Evolutionary conservation across 2,329 filamentous ascomycete genomes (phyloP), one percentile per base, ranked within the genome.

Genomic region (Berkeleyomyces basicola): DNA sequence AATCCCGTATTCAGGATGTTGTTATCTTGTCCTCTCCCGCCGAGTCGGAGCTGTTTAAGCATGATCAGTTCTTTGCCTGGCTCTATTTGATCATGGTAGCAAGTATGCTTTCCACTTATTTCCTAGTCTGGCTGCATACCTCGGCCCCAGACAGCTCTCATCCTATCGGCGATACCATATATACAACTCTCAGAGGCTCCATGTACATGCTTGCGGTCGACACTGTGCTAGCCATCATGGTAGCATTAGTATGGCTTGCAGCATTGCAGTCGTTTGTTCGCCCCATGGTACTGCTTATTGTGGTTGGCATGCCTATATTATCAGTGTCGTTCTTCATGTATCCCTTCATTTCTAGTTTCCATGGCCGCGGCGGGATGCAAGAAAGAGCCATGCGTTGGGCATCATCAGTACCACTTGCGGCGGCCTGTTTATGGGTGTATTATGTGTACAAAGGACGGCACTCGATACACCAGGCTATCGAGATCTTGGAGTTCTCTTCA

Each of bases 41-140:
- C 5, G 79, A 84, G 47, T 79, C 80, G 59, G 86, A 91, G 69
- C 80, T 87, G 31, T 90, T 90, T 65, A 80, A 82, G 59, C 90
- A 97, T 71, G 93, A 99, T 72, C 79, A 85, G 4, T 95, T 97
- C 74, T 99, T 93, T 79, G 89, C 88, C 3, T 91, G 89, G 74
- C 79, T 96, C 51, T 99, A 91, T 71, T 75, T 95, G 58, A 93
- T 97, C 68, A 84, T 84, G 42, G 76, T 95, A 61, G 90, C 88
- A 55, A 87, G 86, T 46, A 81, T 97, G 70, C 82, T 97, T 69
- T 88, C 92, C 10, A 92, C 90, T 0, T 95, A 90, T 69, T 84
- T 96, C 66, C 79, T 99, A 11, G 87, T 96, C 33, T 95, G 88
- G 77, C 79, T 99, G 47, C 90, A 97, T 70, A 97, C 92, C 1